Base-by-base conservation (phyloP, 805 yeast genomes). In the Blastobotrys chiropterorum region DNA sequence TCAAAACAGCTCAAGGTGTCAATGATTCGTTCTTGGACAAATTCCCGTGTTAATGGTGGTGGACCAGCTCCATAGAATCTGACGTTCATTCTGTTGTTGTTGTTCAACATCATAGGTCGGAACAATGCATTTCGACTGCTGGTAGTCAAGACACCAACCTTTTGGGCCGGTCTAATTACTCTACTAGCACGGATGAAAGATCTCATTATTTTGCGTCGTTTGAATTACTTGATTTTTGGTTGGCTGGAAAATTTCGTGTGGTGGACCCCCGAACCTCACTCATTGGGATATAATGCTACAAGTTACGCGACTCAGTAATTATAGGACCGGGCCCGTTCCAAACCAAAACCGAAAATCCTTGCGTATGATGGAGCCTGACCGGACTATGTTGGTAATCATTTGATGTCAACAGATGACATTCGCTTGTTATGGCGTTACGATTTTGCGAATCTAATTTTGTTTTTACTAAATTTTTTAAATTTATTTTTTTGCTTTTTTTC, bases 11-110 rank as follows among this genome's bases (percentile, higher is more conserved):
- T 74, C 63, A 85, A 72, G 55, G 92, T 94, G 63, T 86, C 92
- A 54, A 83, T 69, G 47, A 94, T 85, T 72, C 97, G 82, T 56
- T 81, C 78, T 55, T 87, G 75, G 57, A 90, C 92, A 68, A 86
- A 95, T 44, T 85, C 90, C 64, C 80, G 78, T 51, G 87, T 76
- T 62, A 90, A 60, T 40, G 68, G 76, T 46, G 83, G 78, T 34
- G 86, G 78, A 51, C 77, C 82, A 49, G 85, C 81, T 16, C 79
- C 67, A 70, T 83, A 83, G 65, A 78, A 67, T 60, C 80, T 71
- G 15, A 57, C 44, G 34, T 20, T 52, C 44, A 31, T 16, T 30
- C 34, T n/a, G 41, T 45, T 34, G 41, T 45, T 34, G 41, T 14
- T 30, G 40, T 30, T 6, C 26, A 31, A 15, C 8, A 5, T 31